A percentile compares a stretch with the other conserved stretches of the same genome.
Conservation (phyloP, 2,329 filamentous ascomycete species). For the Boeremia lycopersici region DNA sequence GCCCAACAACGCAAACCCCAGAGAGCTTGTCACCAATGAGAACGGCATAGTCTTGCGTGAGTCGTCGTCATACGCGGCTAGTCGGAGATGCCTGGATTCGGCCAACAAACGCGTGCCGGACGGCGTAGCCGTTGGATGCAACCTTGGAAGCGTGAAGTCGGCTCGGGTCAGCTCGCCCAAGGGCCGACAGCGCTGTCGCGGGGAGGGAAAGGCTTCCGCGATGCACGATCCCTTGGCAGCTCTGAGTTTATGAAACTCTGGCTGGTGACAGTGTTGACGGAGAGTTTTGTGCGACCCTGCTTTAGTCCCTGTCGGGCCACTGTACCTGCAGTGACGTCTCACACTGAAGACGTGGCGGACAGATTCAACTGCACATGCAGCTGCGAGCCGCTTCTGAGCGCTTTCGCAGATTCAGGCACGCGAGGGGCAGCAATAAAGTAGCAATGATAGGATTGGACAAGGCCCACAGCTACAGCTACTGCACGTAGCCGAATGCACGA, state of each 20-base stretch:
- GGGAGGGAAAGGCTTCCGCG: constrained; percentile 21
- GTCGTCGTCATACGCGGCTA: constrained; percentile 17
- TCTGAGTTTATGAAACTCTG: neutral
- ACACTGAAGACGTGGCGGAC: constrained; percentile 1
- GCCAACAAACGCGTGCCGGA: constrained; percentile 15
- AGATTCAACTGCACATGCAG: constrained; percentile 4
- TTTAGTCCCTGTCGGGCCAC: neutral
- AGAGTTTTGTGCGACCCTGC: neutral
- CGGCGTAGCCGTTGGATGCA: constrained; percentile 13
- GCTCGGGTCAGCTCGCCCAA: constrained; percentile 24
- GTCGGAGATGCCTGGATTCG: constrained; percentile 3
- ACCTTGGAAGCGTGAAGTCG: constrained; percentile 15
- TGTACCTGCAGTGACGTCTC: constrained; percentile 12
- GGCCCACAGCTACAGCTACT: constrained; percentile 5
- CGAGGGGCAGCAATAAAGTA: constrained; percentile 5
- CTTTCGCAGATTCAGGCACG: constrained; percentile 3
- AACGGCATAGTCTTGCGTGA: constrained; percentile 4
- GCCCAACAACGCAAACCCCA: constrained; percentile 10
- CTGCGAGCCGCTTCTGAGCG: neutral
- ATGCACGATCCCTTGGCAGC: constrained; percentile 11
- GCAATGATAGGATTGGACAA: constrained; percentile 4
- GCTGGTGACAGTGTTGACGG: neutral
- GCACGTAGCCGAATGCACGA: constrained; percentile 14
- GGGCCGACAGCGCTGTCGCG: constrained; percentile 21
- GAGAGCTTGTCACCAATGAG: constrained; percentile 13